These are phyloP conservation scores for Bauhinia variegata DNA, from an alignment of 306 rosid genomes.

Conservation along the genomic window DNA sequence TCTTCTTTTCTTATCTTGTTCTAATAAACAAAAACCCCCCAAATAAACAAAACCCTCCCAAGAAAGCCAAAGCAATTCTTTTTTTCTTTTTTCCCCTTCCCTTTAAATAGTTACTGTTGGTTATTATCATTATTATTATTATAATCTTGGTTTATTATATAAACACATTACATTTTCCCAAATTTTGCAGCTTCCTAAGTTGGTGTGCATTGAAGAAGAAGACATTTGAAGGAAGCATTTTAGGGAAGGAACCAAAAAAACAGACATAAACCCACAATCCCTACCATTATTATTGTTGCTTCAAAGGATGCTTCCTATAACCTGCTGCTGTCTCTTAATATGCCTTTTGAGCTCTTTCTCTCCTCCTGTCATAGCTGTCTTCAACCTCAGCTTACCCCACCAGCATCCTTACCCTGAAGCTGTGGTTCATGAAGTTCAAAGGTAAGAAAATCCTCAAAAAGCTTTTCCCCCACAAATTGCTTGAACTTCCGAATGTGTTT, in stretches of 20 bases:
- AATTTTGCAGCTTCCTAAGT: slow-evolving; percentile 34
- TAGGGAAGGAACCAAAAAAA: slow-evolving; percentile 24
- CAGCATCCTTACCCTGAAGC: slow-evolving; percentile 88
- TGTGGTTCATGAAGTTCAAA: slow-evolving; percentile 70
- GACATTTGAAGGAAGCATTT: slow-evolving; percentile 38
- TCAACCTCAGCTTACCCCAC: slow-evolving; percentile 74
- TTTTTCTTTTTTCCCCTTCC: too few species aligned
- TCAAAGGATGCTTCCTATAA: slow-evolving; percentile 57
- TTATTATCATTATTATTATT: slow-evolving; percentile 2
- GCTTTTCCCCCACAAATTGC: neutral
- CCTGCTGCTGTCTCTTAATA: slow-evolving; percentile 68
- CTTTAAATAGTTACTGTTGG: slow-evolving; percentile 27
- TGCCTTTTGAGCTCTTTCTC: slow-evolving; percentile 54
- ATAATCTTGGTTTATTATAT: slow-evolving; percentile 43
- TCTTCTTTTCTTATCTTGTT: slow-evolving; percentile 15
- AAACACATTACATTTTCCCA: slow-evolving; percentile 48
- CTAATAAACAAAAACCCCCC: too few species aligned
- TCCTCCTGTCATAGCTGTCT: slow-evolving; percentile 46
- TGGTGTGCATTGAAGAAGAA: slow-evolving; percentile 45
- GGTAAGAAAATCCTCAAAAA: slow-evolving; percentile 45
- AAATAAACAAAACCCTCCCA: slow-evolving; percentile 42
- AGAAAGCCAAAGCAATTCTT: slow-evolving; percentile 2
- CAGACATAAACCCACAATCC: slow-evolving; percentile 13
- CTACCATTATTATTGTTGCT: slow-evolving; percentile 34
- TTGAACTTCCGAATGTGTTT: slow-evolving; percentile 20